These are phyloP conservation scores for Phytophthora quininea DNA, from an alignment of 352 stramenopile species.

Conservation along the genomic window DNA sequence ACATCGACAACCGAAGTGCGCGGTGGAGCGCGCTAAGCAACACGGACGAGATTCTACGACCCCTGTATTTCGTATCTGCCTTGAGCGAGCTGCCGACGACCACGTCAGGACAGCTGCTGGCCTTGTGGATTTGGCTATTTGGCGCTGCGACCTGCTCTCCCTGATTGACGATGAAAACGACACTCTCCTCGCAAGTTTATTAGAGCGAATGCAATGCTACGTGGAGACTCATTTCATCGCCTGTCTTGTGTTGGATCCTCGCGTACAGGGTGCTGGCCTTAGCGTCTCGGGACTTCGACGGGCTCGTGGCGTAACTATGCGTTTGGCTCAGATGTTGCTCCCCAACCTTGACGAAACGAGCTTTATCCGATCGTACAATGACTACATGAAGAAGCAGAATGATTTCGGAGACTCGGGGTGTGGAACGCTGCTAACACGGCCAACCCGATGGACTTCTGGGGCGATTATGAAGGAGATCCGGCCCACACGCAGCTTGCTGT, in stretches of 20 bases:
- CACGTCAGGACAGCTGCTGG: conserved; percentile 37
- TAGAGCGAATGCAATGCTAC: conserved; percentile 37
- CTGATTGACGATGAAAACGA: conserved; percentile 29
- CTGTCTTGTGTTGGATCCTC: conserved; percentile 42
- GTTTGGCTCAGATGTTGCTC: conserved; percentile 28
- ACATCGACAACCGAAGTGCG: conserved; percentile 24
- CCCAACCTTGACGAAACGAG: conserved; percentile 37
- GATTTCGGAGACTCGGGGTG: conserved; percentile 40
- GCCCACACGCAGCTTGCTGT: conserved; percentile 37
- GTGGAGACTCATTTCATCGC: conserved; percentile 43
- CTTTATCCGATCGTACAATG: conserved; percentile 50
- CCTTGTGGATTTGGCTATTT: conserved; percentile 46
- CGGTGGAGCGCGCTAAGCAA: conserved; percentile 29
- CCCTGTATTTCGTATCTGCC: conserved; percentile 33
- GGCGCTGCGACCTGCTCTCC: conserved; percentile 32
- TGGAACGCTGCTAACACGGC: conserved; percentile 44
- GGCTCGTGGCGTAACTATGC: conserved; percentile 32
- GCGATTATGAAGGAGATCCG: conserved; percentile 42
- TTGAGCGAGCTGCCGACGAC: conserved; percentile 37
- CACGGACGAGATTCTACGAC: conserved; percentile 28
- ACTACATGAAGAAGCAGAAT: conserved; percentile 47
- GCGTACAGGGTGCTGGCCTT: conserved; percentile 43
- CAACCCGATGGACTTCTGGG: conserved; percentile 44
- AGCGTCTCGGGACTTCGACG: conserved; percentile 43
- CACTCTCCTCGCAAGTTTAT: conserved; percentile 25